These are phyloP conservation scores for Saksenaea oblongispora DNA, from an alignment of 371 early-diverging fungal species.

Conservation along the genomic window DNA sequence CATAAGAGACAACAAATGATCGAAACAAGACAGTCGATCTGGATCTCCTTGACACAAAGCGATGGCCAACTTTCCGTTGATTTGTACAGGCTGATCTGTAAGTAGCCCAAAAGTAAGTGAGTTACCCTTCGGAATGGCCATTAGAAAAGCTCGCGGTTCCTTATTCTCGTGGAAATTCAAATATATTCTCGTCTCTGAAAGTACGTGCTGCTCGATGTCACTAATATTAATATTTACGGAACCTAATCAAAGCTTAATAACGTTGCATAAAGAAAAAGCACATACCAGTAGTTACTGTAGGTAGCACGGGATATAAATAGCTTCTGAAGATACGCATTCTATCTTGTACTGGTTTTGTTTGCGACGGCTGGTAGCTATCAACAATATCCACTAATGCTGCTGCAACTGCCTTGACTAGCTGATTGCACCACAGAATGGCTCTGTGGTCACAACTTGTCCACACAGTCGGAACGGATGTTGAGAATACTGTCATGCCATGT, in stretches of 20 bases:
- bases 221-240: not conserved
- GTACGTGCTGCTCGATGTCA: not conserved
- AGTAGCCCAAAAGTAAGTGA: constrained; percentile 30
- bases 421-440: constrained; percentile 93
- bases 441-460: constrained; percentile 92
- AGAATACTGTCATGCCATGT: constrained; percentile 70
- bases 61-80: constrained; percentile 14
- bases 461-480: constrained; percentile 79
- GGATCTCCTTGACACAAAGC: not conserved
- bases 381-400: constrained; percentile 55
- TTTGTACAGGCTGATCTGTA: constrained; percentile 31
- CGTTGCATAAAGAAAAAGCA: not conserved
- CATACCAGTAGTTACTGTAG: not conserved
- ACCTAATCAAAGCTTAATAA: not conserved
- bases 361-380: constrained; percentile 36
- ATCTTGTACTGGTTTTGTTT: not conserved
- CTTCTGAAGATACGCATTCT: constrained; percentile 19
- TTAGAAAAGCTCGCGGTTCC: not conserved
- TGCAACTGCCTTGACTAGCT: constrained; percentile 66
- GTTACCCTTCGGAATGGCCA: not conserved
- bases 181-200: not conserved
- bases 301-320: not conserved
- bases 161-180: not conserved
- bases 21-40: not conserved
- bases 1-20: not conserved